A percentile compares a stretch with the other conserved stretches of the same genome.
phyloP scores from a whole-genome alignment of 768 basidiomycete genomes.

The Tubosaeta brunneosetosa region DNA sequence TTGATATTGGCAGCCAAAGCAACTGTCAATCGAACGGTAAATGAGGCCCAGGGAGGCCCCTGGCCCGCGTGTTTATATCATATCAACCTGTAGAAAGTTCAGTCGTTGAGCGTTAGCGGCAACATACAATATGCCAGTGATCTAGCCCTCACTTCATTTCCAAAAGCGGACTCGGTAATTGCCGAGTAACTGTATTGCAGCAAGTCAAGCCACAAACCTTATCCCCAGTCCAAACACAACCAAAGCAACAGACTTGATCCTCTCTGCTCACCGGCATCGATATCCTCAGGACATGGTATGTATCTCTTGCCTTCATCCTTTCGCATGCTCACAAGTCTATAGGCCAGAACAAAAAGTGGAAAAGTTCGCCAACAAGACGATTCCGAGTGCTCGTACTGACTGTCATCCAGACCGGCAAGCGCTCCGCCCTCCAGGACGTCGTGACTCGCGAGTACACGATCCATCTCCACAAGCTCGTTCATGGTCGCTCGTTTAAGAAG shows the following conservation, averaged over 20 bases:
- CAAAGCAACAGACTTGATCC: slow-evolving; percentile 1
- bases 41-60: no score
- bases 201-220: slow-evolving; percentile 62
- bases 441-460: slow-evolving; percentile 99
- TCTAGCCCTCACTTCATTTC: no score
- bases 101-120: not conserved
- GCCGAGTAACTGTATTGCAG: slow-evolving; percentile 35
- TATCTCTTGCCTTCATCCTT: slow-evolving; percentile 3
- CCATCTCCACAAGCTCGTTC: slow-evolving; percentile 93
- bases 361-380: slow-evolving; percentile 25
- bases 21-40: not conserved
- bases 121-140: no score
- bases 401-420: slow-evolving; percentile 65
- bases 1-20: not conserved
- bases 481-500: slow-evolving; percentile 95
- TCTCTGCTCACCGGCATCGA: slow-evolving; percentile 50
- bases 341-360: slow-evolving; percentile 41
- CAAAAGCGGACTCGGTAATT: no score
- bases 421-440: slow-evolving; percentile 96
- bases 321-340: slow-evolving; percentile 9
- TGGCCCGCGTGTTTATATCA: not conserved
- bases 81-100: not conserved
- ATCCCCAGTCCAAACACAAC: slow-evolving; percentile 29
- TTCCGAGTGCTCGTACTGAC: slow-evolving; percentile 17
- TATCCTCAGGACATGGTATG: slow-evolving; percentile 70